Conservation (phyloP, 805 yeast genomes). For the Metschnikowia aberdeeniae region DNA sequence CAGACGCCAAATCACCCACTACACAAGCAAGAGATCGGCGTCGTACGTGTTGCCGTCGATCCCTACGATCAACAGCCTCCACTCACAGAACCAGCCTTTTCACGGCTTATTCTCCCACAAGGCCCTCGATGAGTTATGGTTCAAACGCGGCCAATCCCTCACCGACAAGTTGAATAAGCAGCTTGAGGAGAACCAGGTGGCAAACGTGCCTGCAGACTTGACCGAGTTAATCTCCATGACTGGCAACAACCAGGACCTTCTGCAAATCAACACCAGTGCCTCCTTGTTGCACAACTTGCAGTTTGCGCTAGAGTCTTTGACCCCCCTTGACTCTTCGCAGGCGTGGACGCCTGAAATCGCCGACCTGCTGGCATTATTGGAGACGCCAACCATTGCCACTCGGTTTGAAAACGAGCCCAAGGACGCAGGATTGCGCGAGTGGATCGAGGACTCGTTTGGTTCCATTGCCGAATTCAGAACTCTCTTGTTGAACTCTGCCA, state of each 20-base stretch:
- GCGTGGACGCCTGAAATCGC: conserved; percentile 14
- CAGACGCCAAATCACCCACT: conserved; percentile 3
- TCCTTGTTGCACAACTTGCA: conserved; percentile 46
- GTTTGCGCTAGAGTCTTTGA: conserved; percentile 45
- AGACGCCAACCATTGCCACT: conserved; percentile 40
- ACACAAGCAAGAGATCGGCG: conserved; percentile 14
- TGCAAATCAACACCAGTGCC: conserved; percentile 42
- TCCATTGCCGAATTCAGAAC: conserved; percentile 71
- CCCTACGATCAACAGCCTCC: conserved; percentile 27
- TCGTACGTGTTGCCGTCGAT: conserved; percentile 35
- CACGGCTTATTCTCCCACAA: conserved; percentile 46
- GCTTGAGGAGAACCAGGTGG: conserved; percentile 25
- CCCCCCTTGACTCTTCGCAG: conserved; percentile 21
- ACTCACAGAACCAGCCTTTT: conserved; percentile 32
- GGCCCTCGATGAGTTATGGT: conserved; percentile 52
- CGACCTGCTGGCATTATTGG: conserved; percentile 34
- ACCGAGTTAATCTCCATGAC: conserved; percentile 37
- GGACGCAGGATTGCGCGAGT: conserved; percentile 35
- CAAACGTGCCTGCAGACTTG: conserved; percentile 26
- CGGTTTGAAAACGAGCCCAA: conserved; percentile 31
- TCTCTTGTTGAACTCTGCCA: conserved; percentile 63
- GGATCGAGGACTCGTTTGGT: conserved; percentile 66
- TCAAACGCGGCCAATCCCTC: conserved; percentile 37
- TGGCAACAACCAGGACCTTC: conserved; percentile 43
- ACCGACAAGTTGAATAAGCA: conserved; percentile 39